These are phyloP conservation scores for Blastobotrys attinorum DNA, from an alignment of 805 yeast species.

Conservation along the genomic window DNA sequence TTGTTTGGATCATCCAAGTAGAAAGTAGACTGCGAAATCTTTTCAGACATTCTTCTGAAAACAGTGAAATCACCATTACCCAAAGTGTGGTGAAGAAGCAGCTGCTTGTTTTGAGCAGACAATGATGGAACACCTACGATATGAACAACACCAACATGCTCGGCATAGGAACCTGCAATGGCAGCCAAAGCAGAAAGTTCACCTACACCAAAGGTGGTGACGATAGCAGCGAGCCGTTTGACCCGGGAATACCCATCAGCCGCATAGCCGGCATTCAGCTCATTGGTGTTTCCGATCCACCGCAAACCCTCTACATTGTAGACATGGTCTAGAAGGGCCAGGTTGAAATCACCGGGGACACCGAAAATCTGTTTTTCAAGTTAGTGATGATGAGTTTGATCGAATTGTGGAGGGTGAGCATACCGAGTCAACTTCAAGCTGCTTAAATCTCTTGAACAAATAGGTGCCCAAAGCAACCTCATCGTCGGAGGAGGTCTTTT, in stretches of 20 bases:
- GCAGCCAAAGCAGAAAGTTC: slow-evolving; percentile 80
- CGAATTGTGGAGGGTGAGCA: too few species aligned
- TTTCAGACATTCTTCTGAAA: slow-evolving; percentile 69
- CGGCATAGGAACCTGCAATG: slow-evolving; percentile 83
- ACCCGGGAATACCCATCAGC: slow-evolving; percentile 85
- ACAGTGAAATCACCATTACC: slow-evolving; percentile 79
- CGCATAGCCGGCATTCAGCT: slow-evolving; percentile 80
- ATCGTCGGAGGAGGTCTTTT: slow-evolving; percentile 4
- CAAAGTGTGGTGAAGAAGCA: slow-evolving; percentile 72
- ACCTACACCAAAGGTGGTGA: slow-evolving; percentile 90
- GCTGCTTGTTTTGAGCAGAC: slow-evolving; percentile 61
- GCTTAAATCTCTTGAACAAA: slow-evolving; percentile 69
- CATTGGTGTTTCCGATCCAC: slow-evolving; percentile 91
- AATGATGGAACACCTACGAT: slow-evolving; percentile 82
- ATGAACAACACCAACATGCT: slow-evolving; percentile 79
- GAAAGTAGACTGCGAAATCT: slow-evolving; percentile 60
- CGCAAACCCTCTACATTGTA: slow-evolving; percentile 50
- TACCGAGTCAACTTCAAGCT: slow-evolving; percentile 48
- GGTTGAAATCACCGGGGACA: slow-evolving; percentile 56
- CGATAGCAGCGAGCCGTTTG: slow-evolving; percentile 63
- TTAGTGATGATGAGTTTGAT: too few species aligned
- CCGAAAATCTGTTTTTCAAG: slow-evolving; percentile 36
- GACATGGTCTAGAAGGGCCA: slow-evolving; percentile 55
- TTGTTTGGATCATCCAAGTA: slow-evolving; percentile 53
- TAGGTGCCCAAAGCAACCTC: slow-evolving; percentile 60